Evolutionary conservation across 176 grass and related monocot genomes (phyloP), one percentile per base, ranked within the genome.

Genomic region (Avena atlantica): DNA sequence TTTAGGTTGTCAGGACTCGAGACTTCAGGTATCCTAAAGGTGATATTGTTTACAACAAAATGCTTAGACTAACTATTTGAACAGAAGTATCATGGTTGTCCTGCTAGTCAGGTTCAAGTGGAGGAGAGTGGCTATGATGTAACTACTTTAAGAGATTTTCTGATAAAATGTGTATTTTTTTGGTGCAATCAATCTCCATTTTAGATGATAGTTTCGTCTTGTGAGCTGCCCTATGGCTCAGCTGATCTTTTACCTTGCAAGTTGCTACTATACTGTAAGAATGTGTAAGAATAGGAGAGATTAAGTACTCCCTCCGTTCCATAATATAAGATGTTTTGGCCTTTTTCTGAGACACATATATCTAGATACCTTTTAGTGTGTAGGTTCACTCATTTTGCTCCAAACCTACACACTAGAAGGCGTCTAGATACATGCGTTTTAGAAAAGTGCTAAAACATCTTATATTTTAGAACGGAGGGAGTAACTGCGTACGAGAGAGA

Each of bases 141-240:
- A 25, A 66, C 73, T 45, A 29, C 20, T 42, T 42, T 75, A 66
- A 52, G 15, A 81, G 10, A 11, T 64, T 31, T 79, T 27, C 9
- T 70, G 31, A 72, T 63, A 82, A 77, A 58, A 77, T 76, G 42
- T 5, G 40, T 12, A 65, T 42, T 20, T 53, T 77, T 45, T 71
- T 34, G 13, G 31, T 62, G 65, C 48, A 17, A 48, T 57, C 65
- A 83, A 34, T 19, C 44, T 49, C 13, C 12, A 36, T 64, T 80
- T 82, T 76, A 37, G n/a, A 56, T 55, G 23, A 21, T 73, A 53
- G 3, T 24, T 61, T 73, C 8, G n/a, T 78, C 20, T 15, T 15
- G 48, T 71, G 17, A 34, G 65, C 58, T 83, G 16, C 58, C 52
- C 53, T 76, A 80, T 7, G 37, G 55, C 81, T 78, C 78, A 89